These are phyloP conservation scores for Globisporangium sylvaticum DNA, from an alignment of 352 stramenopile genomes.

Conservation along the genomic window DNA sequence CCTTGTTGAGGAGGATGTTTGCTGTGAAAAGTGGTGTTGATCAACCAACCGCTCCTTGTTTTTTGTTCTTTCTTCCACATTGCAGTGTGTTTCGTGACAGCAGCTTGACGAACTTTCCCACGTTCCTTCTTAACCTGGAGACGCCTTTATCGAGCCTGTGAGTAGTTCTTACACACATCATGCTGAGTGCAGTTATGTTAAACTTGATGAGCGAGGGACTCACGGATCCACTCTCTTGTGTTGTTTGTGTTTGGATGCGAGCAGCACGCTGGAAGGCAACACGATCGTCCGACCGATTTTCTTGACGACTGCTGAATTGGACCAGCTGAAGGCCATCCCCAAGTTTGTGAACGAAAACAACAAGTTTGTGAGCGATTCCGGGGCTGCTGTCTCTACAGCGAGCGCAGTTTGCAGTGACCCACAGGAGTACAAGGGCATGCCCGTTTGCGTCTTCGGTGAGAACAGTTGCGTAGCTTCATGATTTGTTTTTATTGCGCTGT, in stretches of 20 bases:
- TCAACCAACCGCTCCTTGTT: not conserved
- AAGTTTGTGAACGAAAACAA: conserved; percentile 19
- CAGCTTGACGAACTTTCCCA: conserved; percentile 42
- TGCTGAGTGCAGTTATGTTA: not conserved
- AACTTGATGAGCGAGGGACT: not conserved
- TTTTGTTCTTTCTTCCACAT: not conserved
- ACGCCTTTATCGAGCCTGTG: conserved; percentile 17
- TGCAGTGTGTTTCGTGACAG: conserved; percentile 33
- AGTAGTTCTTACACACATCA: not conserved
- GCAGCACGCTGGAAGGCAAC: conserved; percentile 16
- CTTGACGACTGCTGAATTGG: conserved; percentile 15
- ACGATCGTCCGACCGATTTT: conserved; percentile 18
- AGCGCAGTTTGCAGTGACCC: conserved; percentile 9
- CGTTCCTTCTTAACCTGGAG: conserved; percentile 30
- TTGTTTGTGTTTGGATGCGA: not conserved
- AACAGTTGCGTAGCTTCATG: not conserved
- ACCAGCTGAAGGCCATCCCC: conserved; percentile 15
- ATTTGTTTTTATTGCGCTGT: not conserved
- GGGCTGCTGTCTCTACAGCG: not conserved
- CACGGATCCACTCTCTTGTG: not conserved
- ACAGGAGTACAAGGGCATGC: conserved; percentile 3
- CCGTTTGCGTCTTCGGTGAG: conserved; percentile 25
- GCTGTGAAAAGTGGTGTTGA: not conserved
- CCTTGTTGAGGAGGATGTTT: not conserved
- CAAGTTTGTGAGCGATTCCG: not conserved